Percentiles rank a stretch among this genome's conserved stretches.
Conservation (phyloP, 768 basidiomycete species). For the Amyloporia xantha region DNA sequence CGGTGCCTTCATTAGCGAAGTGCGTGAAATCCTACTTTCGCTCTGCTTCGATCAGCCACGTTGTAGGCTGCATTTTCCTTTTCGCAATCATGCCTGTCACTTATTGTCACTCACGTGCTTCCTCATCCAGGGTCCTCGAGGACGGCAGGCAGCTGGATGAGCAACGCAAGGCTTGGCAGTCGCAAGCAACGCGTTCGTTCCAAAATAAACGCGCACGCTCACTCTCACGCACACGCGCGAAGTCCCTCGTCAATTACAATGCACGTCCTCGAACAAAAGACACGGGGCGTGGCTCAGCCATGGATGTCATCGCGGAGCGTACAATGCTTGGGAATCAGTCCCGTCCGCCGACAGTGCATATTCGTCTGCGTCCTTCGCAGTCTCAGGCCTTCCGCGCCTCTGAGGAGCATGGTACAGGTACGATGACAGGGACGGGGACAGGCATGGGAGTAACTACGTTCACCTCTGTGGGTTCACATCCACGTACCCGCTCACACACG, state of each 20-base stretch:
- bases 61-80: not conserved
- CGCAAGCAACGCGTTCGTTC: conserved; percentile 54
- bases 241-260: conserved; percentile 34
- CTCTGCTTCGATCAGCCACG: not conserved
- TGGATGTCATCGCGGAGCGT: conserved; percentile 61
- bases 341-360: conserved; percentile 37
- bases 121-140: conserved; percentile 49
- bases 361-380: conserved; percentile 12
- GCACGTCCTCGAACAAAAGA: not conserved
- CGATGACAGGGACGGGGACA: conserved; percentile 16
- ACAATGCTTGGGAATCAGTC: conserved; percentile 63
- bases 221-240: conserved; percentile 56
- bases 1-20: conserved; percentile 50
- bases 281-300: conserved; percentile 12
- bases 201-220: conserved; percentile 58
- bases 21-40: conserved; percentile 20
- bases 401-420: conserved; percentile 11
- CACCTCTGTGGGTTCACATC: conserved; percentile 5
- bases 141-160: conserved; percentile 55
- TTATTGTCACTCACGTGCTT: not conserved
- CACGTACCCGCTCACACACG: conserved; percentile 27
- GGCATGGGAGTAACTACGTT: conserved; percentile 21
- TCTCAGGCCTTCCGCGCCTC: conserved; percentile 4
- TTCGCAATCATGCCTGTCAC: not conserved
- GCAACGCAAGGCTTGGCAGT: conserved; percentile 62